Evolutionary conservation across 1,284 basidiomycete species (phyloP), one percentile per base, ranked within the genome.

Genomic region (Papiliotrema flavescens): DNA sequence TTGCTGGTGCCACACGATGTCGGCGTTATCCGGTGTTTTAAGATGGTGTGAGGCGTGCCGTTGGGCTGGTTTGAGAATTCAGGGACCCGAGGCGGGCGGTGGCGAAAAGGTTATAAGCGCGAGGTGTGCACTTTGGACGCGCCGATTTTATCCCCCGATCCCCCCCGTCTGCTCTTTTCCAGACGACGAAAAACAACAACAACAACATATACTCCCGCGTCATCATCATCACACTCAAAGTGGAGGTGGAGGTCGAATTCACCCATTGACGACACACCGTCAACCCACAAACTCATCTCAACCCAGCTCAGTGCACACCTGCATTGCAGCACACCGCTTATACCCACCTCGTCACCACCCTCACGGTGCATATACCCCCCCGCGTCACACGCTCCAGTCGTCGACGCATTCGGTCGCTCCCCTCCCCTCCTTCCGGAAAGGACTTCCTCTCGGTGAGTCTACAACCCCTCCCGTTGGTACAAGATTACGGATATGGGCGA

Each of bases 251-350:
- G 40, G 44, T 53, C 42, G 47, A 40, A 37, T 51, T 57, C 42
- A 51, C 55, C 41, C 41, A 54, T 32, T 52, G 51, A 51, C 49
- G 60, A 7, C 36, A 40, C 41, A 34, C 54, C 23, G 34, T 23
- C 4, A 35, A 34, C 28, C 28, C 40, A 40, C 39, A 6, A 7
- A 22, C 19, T 9, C 46, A 28, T 19, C 24, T n/a, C 46, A 5
- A 40, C 39, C 20, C 20, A 40, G 5, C 20, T 17, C 46, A 15
- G 4, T 20, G 8, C 22, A 28, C 46, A 17, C 17, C n/a, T n/a
- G n/a, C n/a, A n/a, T n/a, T n/a, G 6, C 15, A 45, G 43, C 43
- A 7, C 43, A 22, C 39, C 20, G n/a, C 39, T 17, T 17, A 40
- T 40, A 40, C 39, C 39, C 28, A 5, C 5, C 6, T 11, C 28